Evolutionary conservation across 305 asterid genomes (phyloP), one percentile per base, ranked within the genome.

Genomic region (Stenogyne calaminthoides): DNA sequence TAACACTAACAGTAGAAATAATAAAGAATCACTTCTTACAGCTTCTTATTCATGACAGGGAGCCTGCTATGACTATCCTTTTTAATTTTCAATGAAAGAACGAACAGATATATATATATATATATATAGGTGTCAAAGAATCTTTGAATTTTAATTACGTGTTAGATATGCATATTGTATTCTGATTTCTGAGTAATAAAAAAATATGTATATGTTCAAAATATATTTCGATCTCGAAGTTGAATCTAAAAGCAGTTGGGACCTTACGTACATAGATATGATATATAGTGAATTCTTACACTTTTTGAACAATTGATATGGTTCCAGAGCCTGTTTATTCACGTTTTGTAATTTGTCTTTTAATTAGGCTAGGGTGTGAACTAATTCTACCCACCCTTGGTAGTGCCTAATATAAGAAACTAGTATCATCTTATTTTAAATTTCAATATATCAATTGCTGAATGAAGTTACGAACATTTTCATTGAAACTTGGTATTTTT

Each of bases 11-110:
- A 39, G 16, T 58, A 27, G 57, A 58, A 80, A 57, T 70, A 20
- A 39, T 18, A 60, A 64, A 58, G 62, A 72, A 27, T 57, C 56
- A 22, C 75, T 54, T 7, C 58, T 44, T 16, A 34, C 52, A 10
- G 3, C 54, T 20, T 9, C 74, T 9, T 19, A 65, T 71, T 59
- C 69, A 51, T 67, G 71, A 54, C 32, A 36, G 59, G 81, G 73
- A 77, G 71, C 71, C 67, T 76, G 22, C 57, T 51, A 40, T 11
- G 3, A 11, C 6, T 11, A 19, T 9, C 40, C 29, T 55, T 37
- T 56, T 55, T 18, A 0, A 73, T 34, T 56, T 56, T 56, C 34
- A 56, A 11, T 11, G 47, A 6, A 9, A 16, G 57, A 22, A 22
- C 25, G 2, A 2, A n/a, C n/a, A n/a, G n/a, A n/a, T n/a, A n/a